Conservation (phyloP, 2,329 filamentous ascomycete genomes). For the Botrytis hyacinthi region DNA sequence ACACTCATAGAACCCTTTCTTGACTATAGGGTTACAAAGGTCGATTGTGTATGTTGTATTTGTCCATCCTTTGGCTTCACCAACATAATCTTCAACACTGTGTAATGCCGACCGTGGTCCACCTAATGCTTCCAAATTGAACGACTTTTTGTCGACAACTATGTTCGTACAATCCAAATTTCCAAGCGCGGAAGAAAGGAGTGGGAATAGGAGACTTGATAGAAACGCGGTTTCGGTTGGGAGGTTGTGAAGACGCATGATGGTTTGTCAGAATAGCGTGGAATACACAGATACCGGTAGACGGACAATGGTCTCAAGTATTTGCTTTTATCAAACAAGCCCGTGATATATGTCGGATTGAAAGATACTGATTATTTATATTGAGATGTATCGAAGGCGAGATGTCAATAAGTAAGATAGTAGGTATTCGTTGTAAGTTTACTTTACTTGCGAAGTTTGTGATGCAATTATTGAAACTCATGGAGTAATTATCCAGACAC, state of each 20-base stretch:
- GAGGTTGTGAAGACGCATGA: constrained; percentile 33
- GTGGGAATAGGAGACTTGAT: constrained; percentile 35
- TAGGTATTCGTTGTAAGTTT: neutral
- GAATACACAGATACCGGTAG: neutral
- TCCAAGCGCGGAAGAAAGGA: constrained; percentile 38
- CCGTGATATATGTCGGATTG: neutral
- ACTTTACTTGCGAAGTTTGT: neutral
- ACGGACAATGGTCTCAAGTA: neutral
- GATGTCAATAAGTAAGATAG: neutral
- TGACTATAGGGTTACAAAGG: constrained; percentile 67
- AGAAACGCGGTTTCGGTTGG: constrained; percentile 33
- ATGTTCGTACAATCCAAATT: constrained; percentile 63
- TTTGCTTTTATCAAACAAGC: neutral
- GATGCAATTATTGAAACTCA: neutral
- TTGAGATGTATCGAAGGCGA: neutral
- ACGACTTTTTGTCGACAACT: constrained; percentile 56
- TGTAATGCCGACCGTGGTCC: constrained; percentile 70
- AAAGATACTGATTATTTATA: neutral
- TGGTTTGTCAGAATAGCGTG: neutral
- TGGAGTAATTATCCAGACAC: neutral
- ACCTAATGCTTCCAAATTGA: constrained; percentile 61
- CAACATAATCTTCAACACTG: constrained; percentile 45
- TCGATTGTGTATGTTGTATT: constrained; percentile 84
- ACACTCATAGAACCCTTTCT: constrained; percentile 54
- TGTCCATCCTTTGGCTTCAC: constrained; percentile 49